Base-by-base conservation (phyloP, 2,329 filamentous ascomycete species). In the Pestalotiopsis sp. region DNA sequence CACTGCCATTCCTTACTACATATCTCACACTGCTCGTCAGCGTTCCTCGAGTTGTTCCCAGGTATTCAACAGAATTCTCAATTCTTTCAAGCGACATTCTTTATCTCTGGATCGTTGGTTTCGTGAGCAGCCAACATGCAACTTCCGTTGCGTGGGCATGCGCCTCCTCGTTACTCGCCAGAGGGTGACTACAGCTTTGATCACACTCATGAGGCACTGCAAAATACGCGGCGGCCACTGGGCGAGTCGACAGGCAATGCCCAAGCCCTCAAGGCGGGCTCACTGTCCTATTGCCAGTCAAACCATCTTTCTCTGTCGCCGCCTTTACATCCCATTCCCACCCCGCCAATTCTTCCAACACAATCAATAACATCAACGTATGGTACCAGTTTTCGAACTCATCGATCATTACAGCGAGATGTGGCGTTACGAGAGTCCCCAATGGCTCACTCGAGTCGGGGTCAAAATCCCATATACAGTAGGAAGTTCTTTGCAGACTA, bases 401-500 rank as follows among this genome's bases (percentile, higher is more conserved):
- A 75, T 68, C 75, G 75, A 65, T 77, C 78, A 66, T 72, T 80
- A 60, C 76, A 78, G 64, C 74, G 76, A 72, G 73, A 79, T 79
- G 76, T 74, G 68, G 77, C 76, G 63, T 72, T 78, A 72, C 76
- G 74, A 66, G 76, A 78, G 4, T 75, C 76, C 58, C 71, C 74
- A 71, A 77, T 78, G 76, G 76, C 75, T 69, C 74, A 76, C 69
- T 68, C 74, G 66, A 68, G 75, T 72, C 76, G 78, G 39, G 76
- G 76, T 70, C 80, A 82, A 68, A 91, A 91, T 78, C 88, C 89
- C 60, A 85, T 91, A 73, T 89, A 89, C 74, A 84, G 86, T 68
- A 88, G 88, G 72, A 85, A 86, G 17, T 86, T 89, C 70, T 92
- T 92, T 74, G 85, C 87, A 69, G 87, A 90, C 73, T 92, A 92